phyloP scores from a whole-genome alignment of 2,329 filamentous ascomycete genomes.

The Apiospora koreana region DNA sequence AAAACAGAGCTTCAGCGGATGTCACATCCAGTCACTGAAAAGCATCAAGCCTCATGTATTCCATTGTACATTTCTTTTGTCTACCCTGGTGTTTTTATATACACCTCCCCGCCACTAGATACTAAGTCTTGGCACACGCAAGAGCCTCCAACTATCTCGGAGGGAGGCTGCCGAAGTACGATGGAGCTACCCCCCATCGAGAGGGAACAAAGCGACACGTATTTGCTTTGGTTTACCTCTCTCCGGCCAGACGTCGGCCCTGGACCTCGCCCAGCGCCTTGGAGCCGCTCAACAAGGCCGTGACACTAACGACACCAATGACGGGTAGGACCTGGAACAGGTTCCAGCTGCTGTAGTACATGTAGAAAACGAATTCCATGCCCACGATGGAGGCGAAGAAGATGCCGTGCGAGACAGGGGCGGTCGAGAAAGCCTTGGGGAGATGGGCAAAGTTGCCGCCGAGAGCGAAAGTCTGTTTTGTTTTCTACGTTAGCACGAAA shows the following conservation, averaged over 20 bases:
- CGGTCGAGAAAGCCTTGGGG: constrained; percentile 69
- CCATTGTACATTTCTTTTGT: constrained; percentile 2
- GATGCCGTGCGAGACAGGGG: constrained; percentile 77
- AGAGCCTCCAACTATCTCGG: not conserved
- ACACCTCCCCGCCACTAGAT: not conserved
- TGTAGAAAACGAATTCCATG: constrained; percentile 89
- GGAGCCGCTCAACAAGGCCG: constrained; percentile 84
- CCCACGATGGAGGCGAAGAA: constrained; percentile 87
- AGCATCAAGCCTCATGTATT: not conserved
- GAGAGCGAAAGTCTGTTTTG: constrained; percentile 70
- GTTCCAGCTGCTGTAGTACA: constrained; percentile 93
- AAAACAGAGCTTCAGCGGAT: not conserved
- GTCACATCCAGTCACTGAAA: not conserved
- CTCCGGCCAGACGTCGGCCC: constrained; percentile 76
- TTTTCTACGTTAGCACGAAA: constrained; percentile 17
- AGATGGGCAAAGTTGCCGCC: constrained; percentile 84
- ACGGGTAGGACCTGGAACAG: constrained; percentile 86
- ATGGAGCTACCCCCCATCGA: not conserved
- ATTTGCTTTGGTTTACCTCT: constrained; percentile 35
- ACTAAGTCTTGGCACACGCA: not conserved
- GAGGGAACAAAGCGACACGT: not conserved
- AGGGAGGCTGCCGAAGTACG: not conserved
- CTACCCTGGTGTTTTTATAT: not conserved
- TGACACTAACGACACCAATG: constrained; percentile 64
- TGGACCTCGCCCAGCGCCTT: constrained; percentile 93